Base-by-base conservation (phyloP, 164 flowering plant genomes). In the Pachysandra terminalis region DNA sequence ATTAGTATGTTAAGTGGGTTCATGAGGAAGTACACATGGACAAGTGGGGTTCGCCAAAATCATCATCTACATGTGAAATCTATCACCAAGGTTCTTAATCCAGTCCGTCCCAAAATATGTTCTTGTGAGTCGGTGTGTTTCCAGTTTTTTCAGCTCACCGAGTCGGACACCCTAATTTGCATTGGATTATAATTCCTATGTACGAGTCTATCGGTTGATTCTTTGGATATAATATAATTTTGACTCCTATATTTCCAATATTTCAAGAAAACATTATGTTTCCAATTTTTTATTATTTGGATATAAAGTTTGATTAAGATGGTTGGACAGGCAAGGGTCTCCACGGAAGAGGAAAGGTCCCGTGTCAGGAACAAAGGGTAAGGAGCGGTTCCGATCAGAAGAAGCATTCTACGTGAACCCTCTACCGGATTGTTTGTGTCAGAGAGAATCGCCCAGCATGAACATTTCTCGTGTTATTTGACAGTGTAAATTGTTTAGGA, bases 261-360 rank as follows among this genome's bases (percentile, higher is more conserved):
- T n/a, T n/a, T n/a, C n/a, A n/a, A n/a, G n/a, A n/a, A n/a, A n/a
- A n/a, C n/a, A n/a, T n/a, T n/a, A n/a, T n/a, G n/a, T n/a, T n/a
- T n/a, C n/a, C n/a, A n/a, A n/a, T 26, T 22, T 27, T 45, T 64
- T 45, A 24, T 45, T 8, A 26, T 56, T 21, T 51, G 8, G 51
- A 41, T 32, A 32, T 48, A 4, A 56, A 22, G 26, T 45, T 65
- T 55, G 13, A 56, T n/a, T 54, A 14, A 64, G 35, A 68, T 52
- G 66, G 58, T 75, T 75, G 41, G 32, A 40, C 88, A 91, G 98
- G 83, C 93, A 85, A 84, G 99, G 99, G 17, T 89, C 97, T 0
- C 92, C 97, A 5, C 70, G 97, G 74, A 95, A 83, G 81, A 86
- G 99, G 70, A 92, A 86, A 80, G 99, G 99, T 19, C 99, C 99